phyloP scores from a whole-genome alignment of 2,329 filamentous ascomycete genomes.

The Penicillium sp. region DNA sequence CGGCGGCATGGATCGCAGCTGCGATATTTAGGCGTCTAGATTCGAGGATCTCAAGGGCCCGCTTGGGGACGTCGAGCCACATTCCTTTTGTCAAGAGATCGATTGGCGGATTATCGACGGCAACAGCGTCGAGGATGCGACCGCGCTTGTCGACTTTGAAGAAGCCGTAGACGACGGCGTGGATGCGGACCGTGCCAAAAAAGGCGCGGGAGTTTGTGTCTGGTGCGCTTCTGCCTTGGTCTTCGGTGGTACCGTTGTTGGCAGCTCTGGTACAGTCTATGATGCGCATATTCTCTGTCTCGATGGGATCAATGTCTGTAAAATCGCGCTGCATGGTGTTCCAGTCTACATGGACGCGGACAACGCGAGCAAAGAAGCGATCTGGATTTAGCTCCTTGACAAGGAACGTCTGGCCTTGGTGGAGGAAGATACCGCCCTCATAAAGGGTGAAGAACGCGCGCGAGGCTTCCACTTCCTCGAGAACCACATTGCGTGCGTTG shows the following conservation, averaged over 20 bases:
- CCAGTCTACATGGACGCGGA: constrained; percentile 91
- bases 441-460: constrained; percentile 96
- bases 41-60: constrained; percentile 78
- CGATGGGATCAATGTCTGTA: constrained; percentile 90
- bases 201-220: constrained; percentile 71
- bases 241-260: background rate
- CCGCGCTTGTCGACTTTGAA: constrained; percentile 92
- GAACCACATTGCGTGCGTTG: constrained; percentile 77
- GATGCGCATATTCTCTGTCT: constrained; percentile 83
- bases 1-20: constrained; percentile 90
- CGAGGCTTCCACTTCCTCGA: constrained; percentile 95
- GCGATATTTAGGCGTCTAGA: constrained; percentile 77
- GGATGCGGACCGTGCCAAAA: constrained; percentile 83
- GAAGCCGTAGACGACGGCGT: constrained; percentile 90
- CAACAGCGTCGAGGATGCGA: constrained; percentile 86
- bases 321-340: constrained; percentile 91
- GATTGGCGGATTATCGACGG: constrained; percentile 92
- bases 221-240: background rate
- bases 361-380: constrained; percentile 80
- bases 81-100: constrained; percentile 84
- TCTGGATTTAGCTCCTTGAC: constrained; percentile 88
- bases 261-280: constrained; percentile 52
- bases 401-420: constrained; percentile 92
- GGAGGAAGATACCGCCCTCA: constrained; percentile 94
- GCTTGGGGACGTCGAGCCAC: constrained; percentile 90